Percentiles rank a stretch among this genome's conserved stretches.
Evolutionary conservation across 352 stramenopile species (phyloP).

Genomic region (Pythium folliculosum): DNA sequence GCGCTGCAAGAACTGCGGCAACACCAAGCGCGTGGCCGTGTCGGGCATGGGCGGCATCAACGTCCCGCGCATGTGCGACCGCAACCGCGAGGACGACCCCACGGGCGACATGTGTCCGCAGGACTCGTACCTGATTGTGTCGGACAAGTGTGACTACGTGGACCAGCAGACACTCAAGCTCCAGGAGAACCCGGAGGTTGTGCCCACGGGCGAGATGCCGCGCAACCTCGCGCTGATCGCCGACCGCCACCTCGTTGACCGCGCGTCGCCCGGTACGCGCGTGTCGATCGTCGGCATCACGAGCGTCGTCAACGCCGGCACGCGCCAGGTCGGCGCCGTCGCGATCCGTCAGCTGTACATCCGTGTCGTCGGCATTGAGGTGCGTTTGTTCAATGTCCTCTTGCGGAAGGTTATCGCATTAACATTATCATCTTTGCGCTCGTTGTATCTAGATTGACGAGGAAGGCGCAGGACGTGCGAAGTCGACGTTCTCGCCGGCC

Average conservation of each 20-base stretch:
- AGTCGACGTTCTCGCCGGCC: conserved; percentile 92
- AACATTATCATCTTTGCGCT: not conserved
- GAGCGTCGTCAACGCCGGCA: conserved; percentile 89
- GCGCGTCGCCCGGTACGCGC: conserved; percentile 94
- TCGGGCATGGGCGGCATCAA: conserved; percentile 69
- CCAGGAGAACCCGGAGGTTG: conserved; percentile 94
- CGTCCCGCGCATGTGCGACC: conserved; percentile 87
- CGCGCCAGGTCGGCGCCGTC: conserved; percentile 76
- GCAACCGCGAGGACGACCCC: conserved; percentile 55
- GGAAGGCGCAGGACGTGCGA: conserved; percentile 88
- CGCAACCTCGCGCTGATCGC: conserved; percentile 94
- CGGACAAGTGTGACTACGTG: conserved; percentile 94
- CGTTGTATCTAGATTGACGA: conserved; percentile 72
- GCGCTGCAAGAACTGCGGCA: conserved; percentile 88
- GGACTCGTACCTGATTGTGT: conserved; percentile 94
- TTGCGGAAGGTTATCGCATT: not conserved
- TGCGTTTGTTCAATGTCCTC: conserved; percentile 12
- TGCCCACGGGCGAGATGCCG: conserved; percentile 99
- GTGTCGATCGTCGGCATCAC: conserved; percentile 96
- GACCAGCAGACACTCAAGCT: conserved; percentile 99
- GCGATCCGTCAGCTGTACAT: conserved; percentile 95
- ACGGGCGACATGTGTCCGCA: conserved; percentile 65
- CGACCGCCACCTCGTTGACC: conserved; percentile 95
- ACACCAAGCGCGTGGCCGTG: conserved; percentile 67
- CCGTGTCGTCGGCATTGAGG: conserved; percentile 94